These are phyloP conservation scores for Saprolegnia diclina DNA, from an alignment of 352 stramenopile genomes.

Conservation along the genomic window DNA sequence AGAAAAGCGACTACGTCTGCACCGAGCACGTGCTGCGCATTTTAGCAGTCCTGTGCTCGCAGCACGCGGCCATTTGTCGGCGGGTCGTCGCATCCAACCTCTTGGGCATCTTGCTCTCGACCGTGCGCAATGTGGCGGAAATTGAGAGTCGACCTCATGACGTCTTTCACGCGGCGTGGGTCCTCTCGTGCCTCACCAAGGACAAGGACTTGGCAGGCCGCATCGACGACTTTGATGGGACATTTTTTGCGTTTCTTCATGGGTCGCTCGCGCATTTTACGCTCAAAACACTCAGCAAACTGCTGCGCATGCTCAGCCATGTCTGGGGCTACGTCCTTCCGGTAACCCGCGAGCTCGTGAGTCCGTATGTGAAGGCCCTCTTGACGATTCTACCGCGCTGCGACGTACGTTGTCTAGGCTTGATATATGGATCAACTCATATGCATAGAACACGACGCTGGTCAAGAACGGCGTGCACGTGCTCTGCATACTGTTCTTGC, in stretches of 20 bases:
- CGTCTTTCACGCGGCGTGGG: slow-evolving; percentile 38
- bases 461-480: slow-evolving; percentile 14
- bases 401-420: not conserved
- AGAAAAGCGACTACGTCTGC: slow-evolving; percentile 29
- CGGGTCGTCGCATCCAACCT: slow-evolving; percentile 62
- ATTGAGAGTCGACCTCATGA: slow-evolving; percentile 32
- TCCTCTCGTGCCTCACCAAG: slow-evolving; percentile 55
- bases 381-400: not conserved
- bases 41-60: slow-evolving; percentile 46
- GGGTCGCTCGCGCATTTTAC: slow-evolving; percentile 35
- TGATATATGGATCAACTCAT: not conserved
- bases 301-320: slow-evolving; percentile 36
- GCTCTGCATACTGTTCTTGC: not conserved
- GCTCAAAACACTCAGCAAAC: slow-evolving; percentile 40
- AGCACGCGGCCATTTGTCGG: slow-evolving; percentile 42
- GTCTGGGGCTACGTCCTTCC: slow-evolving; percentile 32
- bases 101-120: slow-evolving; percentile 31
- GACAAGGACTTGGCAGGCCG: slow-evolving; percentile 61
- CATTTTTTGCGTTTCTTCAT: not conserved
- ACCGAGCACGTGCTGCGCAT: slow-evolving; percentile 39
- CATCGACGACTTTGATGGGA: slow-evolving; percentile 28
- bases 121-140: slow-evolving; percentile 9
- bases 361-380: slow-evolving; percentile 24
- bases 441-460: not conserved
- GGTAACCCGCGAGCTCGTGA: slow-evolving; percentile 41